A percentile compares a stretch with the other conserved stretches of the same genome.
Evolutionary conservation across 495 filamentous ascomycete species (phyloP).

Genomic region (Tirmania nivea): DNA sequence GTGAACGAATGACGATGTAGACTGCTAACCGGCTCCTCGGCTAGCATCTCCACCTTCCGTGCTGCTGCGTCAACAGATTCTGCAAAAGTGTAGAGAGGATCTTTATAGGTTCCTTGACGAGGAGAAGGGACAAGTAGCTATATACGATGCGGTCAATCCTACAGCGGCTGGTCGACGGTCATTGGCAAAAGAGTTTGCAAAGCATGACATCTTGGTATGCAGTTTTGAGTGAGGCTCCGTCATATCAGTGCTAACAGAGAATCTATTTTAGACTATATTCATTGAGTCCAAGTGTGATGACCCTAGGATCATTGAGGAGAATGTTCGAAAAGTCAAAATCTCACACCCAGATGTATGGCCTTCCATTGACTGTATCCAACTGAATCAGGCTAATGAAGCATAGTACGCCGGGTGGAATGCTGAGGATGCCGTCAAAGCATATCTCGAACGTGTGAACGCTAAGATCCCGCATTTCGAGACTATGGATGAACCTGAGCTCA

Average conservation of each 20-base stretch:
- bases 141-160: slow-evolving; percentile 98
- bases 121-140: slow-evolving; percentile 94
- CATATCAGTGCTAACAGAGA: background rate
- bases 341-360: slow-evolving; percentile 72
- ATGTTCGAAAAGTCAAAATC: slow-evolving; percentile 92
- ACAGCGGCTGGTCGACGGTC: slow-evolving; percentile 61
- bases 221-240: background rate
- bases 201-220: slow-evolving; percentile 73
- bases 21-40: background rate
- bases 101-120: slow-evolving; percentile 90
- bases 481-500: slow-evolving; percentile 80
- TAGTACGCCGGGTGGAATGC: slow-evolving; percentile 76
- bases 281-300: slow-evolving; percentile 91
- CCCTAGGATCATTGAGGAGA: slow-evolving; percentile 83
- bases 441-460: slow-evolving; percentile 66
- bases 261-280: slow-evolving; percentile 51
- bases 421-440: slow-evolving; percentile 77
- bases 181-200: slow-evolving; percentile 85
- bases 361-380: background rate
- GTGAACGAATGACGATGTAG: background rate
- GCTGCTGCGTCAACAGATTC: slow-evolving; percentile 80
- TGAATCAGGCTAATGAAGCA: background rate
- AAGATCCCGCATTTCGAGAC: slow-evolving; percentile 93
- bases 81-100: slow-evolving; percentile 92
- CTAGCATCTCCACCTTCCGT: slow-evolving; percentile 61